Conservation (phyloP, 139 green algal species). For the Chlorella sp. region DNA sequence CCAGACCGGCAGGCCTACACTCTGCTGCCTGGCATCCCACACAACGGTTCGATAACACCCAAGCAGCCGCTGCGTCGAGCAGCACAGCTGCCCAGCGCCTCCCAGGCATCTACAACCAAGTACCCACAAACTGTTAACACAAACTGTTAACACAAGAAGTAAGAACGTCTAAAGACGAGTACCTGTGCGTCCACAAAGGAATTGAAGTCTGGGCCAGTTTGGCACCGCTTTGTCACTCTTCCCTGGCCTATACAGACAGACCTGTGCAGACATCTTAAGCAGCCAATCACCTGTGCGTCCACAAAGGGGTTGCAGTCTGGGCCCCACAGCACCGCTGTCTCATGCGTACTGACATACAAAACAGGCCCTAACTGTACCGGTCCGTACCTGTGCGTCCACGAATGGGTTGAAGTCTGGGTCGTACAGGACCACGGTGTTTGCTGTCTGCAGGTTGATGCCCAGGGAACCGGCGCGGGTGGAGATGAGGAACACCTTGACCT, state of each 20-base stretch:
- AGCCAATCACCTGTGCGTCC: too few relatives aligned
- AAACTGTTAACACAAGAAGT: too few relatives aligned
- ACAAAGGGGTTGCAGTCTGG: conserved; percentile 69
- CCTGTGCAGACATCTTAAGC: too few relatives aligned
- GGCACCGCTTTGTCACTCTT: not conserved
- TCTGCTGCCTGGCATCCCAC: too few relatives aligned
- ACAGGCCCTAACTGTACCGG: too few relatives aligned
- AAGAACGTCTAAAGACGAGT: too few relatives aligned
- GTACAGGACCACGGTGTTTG: conserved; percentile 85
- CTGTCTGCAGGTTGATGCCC: conserved; percentile 87
- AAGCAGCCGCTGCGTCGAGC: too few relatives aligned
- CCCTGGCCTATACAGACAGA: not conserved
- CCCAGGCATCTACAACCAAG: too few relatives aligned
- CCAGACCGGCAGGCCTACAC: not conserved
- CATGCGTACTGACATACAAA: too few relatives aligned
- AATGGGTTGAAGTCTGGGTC: conserved; percentile 77
- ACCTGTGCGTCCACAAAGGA: conserved; percentile 40
- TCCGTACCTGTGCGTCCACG: conserved; percentile 32
- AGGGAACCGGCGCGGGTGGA: conserved; percentile 80
- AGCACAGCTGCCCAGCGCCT: not conserved
- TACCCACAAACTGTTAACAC: too few relatives aligned
- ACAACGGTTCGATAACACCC: too few relatives aligned
- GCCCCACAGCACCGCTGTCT: conserved; percentile 84
- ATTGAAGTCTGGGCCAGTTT: conserved; percentile 62
- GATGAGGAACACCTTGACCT: conserved; percentile 74